A percentile compares a stretch with the other conserved stretches of the same genome.
These are phyloP conservation scores for Phalaenopsis aphrodite DNA, from an alignment of 106 monocot species.

Conservation along the genomic window DNA sequence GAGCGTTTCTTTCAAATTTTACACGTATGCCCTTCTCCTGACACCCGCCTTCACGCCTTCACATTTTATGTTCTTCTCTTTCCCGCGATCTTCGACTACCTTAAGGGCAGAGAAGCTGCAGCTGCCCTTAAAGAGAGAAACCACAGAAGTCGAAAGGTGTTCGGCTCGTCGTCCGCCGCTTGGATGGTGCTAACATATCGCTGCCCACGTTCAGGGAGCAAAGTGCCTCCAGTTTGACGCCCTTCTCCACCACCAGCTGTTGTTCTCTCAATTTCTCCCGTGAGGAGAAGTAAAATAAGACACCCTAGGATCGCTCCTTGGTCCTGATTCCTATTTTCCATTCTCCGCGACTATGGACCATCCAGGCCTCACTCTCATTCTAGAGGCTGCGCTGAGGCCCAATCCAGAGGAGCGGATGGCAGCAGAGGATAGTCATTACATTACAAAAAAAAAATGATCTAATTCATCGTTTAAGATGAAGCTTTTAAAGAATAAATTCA, in stretches of 20 bases:
- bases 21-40: too few relatives aligned
- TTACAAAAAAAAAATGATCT: too few relatives aligned
- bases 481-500: too few relatives aligned
- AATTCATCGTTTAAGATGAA: too few relatives aligned
- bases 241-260: neutral
- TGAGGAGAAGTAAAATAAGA: neutral
- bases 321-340: neutral
- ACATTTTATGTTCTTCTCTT: too few relatives aligned
- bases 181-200: neutral
- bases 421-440: constrained; percentile 83
- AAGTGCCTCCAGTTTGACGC: neutral
- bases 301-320: constrained; percentile 5
- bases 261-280: neutral
- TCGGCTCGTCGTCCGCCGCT: too few relatives aligned
- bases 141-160: too few relatives aligned
- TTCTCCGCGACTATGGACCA: constrained; percentile 59
- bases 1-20: too few relatives aligned
- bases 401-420: constrained; percentile 81
- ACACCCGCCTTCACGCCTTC: too few relatives aligned
- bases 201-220: neutral
- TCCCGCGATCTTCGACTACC: too few relatives aligned
- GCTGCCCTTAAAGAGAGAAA: too few relatives aligned
- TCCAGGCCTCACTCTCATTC: constrained; percentile 50
- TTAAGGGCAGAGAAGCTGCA: too few relatives aligned
- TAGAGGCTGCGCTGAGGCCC: constrained; percentile 82